Evolutionary conservation across 164 flowering plant genomes (phyloP), one percentile per base, ranked within the genome.

Genomic region (Warburgia ugandensis): DNA sequence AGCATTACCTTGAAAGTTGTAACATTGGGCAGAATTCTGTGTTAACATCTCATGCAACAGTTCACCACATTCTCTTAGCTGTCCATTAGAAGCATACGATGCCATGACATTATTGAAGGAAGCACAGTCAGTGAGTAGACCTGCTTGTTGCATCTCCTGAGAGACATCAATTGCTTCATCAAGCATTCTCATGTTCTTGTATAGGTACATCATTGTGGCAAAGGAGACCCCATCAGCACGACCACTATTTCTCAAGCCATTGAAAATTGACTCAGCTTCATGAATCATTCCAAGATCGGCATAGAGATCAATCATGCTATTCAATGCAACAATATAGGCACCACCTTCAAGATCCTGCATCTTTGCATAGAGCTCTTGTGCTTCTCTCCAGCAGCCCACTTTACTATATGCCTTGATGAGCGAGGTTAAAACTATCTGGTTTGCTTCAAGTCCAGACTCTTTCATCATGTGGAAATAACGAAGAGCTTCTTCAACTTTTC

Each of bases 341-440:
- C 89, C 92, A 41, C 70, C 92, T 16, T 74, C 74, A 60, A 75
- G 30, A 48, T 56, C 55, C 62, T 68, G 71, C 77, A 84, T 77
- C 64, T 55, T 74, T 53, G 68, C 67, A 56, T 79, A 91, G 21
- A 84, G 2, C 33, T 59, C 47, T 56, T 69, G 80, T 32, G 96
- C 89, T 51, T 71, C 84, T 38, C 81, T 81, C 56, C 79, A 64
- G 61, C 60, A 66, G 5, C 84, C 96, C 17, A 79, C 62, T 61
- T 76, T 84, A 63, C 81, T 54, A 54, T 83, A 91, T 43, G 83
- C 94, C 79, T 91, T 91, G 32, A 91, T 77, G 42, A 91, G 47
- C 45, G 92, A 75, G 44, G 97, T 91, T 49, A 80, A 55, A 13
- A 86, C 73, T 38, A 91, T 71, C 55, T 74, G 79, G 64, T 91